phyloP scores from a whole-genome alignment of 2,329 filamentous ascomycete genomes.

The Penicillium sp. region DNA sequence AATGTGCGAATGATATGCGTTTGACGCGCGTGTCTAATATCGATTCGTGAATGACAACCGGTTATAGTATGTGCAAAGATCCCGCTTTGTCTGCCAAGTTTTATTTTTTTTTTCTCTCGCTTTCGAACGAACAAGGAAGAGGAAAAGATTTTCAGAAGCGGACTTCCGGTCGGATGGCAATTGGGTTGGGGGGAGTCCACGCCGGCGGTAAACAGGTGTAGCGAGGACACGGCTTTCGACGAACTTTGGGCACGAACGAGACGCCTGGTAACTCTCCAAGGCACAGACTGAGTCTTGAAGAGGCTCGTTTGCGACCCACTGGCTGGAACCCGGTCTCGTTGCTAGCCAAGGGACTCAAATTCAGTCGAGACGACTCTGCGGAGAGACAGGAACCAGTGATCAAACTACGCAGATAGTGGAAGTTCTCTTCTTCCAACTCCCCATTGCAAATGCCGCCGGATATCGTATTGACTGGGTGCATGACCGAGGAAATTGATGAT shows the following conservation, averaged over 20 bases:
- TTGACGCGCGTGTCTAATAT: neutral
- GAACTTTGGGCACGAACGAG: constrained; percentile 8
- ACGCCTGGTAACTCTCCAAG: constrained; percentile 13
- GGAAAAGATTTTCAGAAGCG: constrained; percentile 10
- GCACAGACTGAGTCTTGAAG: constrained; percentile 18
- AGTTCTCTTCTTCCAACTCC: constrained; percentile 16
- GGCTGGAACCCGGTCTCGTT: neutral
- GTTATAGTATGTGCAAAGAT: neutral
- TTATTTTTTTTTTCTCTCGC: neutral
- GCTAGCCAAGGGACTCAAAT: neutral
- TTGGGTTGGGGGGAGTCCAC: constrained; percentile 8
- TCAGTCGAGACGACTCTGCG: neutral
- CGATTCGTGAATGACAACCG: neutral
- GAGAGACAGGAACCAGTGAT: constrained; percentile 19
- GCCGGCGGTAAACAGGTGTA: constrained; percentile 21
- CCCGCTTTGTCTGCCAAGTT: neutral
- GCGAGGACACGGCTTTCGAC: constrained; percentile 13
- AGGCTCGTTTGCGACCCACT: constrained; percentile 17
- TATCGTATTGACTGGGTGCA: constrained; percentile 1
- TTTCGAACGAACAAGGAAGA: neutral
- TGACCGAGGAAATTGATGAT: constrained; percentile 1
- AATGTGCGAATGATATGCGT: neutral
- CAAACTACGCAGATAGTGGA: constrained; percentile 20
- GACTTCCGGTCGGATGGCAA: constrained; percentile 17
- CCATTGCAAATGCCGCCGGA: neutral